Evolutionary conservation across 345 rosid genomes (phyloP).

Genomic region (Gossypium arboreum): DNA sequence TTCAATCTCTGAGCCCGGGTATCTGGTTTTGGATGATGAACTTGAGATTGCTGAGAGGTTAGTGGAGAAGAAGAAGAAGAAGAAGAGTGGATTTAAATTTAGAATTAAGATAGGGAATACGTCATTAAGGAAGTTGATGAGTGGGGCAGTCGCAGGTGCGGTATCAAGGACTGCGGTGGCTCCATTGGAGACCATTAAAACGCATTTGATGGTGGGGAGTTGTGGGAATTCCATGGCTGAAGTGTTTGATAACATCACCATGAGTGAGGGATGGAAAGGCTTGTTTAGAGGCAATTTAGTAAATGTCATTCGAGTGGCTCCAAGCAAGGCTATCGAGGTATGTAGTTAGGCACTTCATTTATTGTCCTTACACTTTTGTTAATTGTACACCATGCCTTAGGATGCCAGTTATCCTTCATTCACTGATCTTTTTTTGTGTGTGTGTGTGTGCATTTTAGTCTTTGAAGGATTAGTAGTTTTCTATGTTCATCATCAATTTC

Average conservation of each 20-base stretch:
- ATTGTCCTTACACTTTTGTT: background rate
- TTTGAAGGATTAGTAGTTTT: background rate
- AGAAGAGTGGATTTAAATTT: slow-evolving; percentile 5
- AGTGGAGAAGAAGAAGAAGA: slow-evolving; percentile 37
- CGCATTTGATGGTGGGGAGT: slow-evolving; percentile 1
- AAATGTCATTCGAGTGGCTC: slow-evolving; percentile 2
- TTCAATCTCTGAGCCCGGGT: background rate
- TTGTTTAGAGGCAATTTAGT: slow-evolving; percentile 3
- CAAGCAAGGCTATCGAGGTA: background rate
- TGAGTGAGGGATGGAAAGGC: background rate
- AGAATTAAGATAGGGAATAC: background rate
- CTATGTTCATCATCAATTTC: background rate
- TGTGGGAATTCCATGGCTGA: background rate
- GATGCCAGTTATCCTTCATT: too few species aligned
- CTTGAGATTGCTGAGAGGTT: slow-evolving; percentile 4
- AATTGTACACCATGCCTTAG: background rate
- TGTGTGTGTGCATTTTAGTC: background rate
- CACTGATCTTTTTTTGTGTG: too few species aligned
- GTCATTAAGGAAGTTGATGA: background rate
- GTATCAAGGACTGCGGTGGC: background rate
- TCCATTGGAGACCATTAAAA: slow-evolving; percentile 4
- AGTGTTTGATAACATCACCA: slow-evolving; percentile 2
- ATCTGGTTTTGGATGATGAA: slow-evolving; percentile 14
- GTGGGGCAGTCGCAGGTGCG: slow-evolving; percentile 6
- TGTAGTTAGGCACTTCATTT: background rate